phyloP scores from a whole-genome alignment of 192 early-diverging fungal genomes.

The Pilobolus umbonatus region DNA sequence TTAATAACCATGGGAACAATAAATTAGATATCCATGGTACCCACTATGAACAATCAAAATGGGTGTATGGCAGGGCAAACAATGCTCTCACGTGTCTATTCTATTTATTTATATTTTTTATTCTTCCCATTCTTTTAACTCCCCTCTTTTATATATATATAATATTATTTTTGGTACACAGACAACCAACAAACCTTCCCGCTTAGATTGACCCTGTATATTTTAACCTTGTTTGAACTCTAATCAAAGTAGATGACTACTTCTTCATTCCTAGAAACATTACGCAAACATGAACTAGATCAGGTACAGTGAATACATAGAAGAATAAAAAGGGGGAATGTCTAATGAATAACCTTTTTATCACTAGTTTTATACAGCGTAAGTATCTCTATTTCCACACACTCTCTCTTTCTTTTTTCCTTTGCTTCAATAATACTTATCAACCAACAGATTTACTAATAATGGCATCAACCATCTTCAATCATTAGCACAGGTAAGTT shows the following conservation, averaged over 20 bases:
- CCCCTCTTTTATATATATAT: too few species aligned
- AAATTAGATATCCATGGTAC: too few species aligned
- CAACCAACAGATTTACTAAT: conserved; percentile 43
- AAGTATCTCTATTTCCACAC: conserved; percentile 2
- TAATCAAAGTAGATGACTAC: conserved; percentile 27
- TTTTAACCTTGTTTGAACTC: too few species aligned
- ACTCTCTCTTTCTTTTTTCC: not conserved
- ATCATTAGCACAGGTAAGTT: conserved; percentile 46
- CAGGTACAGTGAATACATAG: conserved; percentile 24
- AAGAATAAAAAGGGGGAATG: not conserved
- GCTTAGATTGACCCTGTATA: too few species aligned
- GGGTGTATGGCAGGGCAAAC: too few species aligned
- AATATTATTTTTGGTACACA: too few species aligned
- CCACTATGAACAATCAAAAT: too few species aligned
- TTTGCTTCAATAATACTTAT: not conserved
- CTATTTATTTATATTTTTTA: too few species aligned
- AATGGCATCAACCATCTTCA: conserved; percentile 57
- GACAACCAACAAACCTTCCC: too few species aligned
- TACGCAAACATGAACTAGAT: conserved; percentile 57
- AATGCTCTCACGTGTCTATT: too few species aligned
- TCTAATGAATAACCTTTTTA: conserved; percentile 2
- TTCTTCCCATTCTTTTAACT: too few species aligned
- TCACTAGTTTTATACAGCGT: conserved; percentile 51
- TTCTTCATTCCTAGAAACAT: conserved; percentile 55
- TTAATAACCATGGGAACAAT: too few species aligned